phyloP scores from a whole-genome alignment of 129 eudicot species.

The Dittrichia graveolens region DNA sequence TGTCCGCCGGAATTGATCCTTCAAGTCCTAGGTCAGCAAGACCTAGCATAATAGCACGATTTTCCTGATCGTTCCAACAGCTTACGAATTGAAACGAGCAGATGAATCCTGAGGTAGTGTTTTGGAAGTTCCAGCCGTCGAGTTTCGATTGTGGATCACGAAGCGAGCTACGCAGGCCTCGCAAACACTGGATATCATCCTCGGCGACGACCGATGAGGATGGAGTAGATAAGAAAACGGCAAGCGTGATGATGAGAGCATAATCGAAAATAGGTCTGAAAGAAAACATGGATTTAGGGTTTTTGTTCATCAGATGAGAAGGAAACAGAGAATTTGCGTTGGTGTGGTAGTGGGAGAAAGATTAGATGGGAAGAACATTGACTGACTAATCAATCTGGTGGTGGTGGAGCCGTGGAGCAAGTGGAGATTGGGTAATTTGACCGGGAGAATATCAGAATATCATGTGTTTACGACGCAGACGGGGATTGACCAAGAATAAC shows the following conservation, averaged over 20 bases:
- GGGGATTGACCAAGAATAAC: too few species aligned
- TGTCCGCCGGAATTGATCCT: conserved; percentile 49
- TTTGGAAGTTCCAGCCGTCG: conserved; percentile 50
- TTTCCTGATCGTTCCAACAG: conserved; percentile 79
- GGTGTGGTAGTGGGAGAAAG: conserved; percentile 20
- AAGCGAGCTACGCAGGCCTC: conserved; percentile 47
- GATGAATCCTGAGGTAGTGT: conserved; percentile 49
- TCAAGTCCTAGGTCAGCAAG: conserved; percentile 36
- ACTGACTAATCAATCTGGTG: conserved; percentile 16
- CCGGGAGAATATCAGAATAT: conserved; percentile 8
- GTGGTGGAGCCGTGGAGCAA: neutral
- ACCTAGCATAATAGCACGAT: conserved; percentile 48
- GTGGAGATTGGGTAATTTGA: conserved; percentile 15
- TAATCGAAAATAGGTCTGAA: neutral
- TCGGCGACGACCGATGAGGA: conserved; percentile 27
- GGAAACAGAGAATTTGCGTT: conserved; percentile 2
- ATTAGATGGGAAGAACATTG: conserved; percentile 32
- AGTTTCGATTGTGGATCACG: conserved; percentile 45
- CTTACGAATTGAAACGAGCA: conserved; percentile 52
- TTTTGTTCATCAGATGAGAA: neutral
- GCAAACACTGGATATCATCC: conserved; percentile 63
- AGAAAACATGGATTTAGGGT: conserved; percentile 29
- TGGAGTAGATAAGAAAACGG: conserved; percentile 12
- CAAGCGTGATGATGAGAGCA: neutral
- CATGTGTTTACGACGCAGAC: neutral